A percentile compares a stretch with the other conserved stretches of the same genome.
Evolutionary conservation across 1,284 basidiomycete species (phyloP).

Genomic region (Cryptococcus deneoformans): DNA sequence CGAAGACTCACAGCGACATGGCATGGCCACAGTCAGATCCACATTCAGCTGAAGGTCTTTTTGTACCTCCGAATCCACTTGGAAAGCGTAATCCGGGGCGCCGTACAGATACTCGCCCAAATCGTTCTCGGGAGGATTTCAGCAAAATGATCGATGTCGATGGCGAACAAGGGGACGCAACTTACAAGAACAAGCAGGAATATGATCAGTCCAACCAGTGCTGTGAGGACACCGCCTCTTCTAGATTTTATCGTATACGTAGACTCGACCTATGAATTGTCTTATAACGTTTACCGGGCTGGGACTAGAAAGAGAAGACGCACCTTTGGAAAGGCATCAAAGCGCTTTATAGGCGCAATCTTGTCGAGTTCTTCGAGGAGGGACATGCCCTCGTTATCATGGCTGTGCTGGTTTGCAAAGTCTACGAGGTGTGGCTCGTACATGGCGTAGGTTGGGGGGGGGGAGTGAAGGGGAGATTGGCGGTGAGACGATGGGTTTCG

Average conservation of each 20-base stretch:
- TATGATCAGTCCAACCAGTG: constrained; percentile 70
- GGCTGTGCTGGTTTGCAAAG: constrained; percentile 16
- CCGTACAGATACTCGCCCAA: constrained; percentile 88
- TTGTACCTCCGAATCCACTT: constrained; percentile 64
- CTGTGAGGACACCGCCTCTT: constrained; percentile 81
- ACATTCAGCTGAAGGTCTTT: constrained; percentile 78
- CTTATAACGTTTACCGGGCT: not conserved
- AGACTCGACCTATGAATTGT: constrained; percentile 58
- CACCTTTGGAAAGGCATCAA: constrained; percentile 74
- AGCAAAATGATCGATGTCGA: not conserved
- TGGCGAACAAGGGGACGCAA: not conserved
- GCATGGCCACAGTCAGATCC: constrained; percentile 88
- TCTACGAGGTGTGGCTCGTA: constrained; percentile 37
- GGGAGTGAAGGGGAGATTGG: too few relatives aligned
- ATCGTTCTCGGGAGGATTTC: constrained; percentile 62
- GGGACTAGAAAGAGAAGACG: not conserved
- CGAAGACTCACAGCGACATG: constrained; percentile 72
- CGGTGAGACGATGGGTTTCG: too few relatives aligned
- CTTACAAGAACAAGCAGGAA: constrained; percentile 47
- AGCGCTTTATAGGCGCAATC: constrained; percentile 48
- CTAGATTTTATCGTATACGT: constrained; percentile 84
- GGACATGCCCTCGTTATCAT: constrained; percentile 20
- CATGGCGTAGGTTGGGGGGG: constrained; percentile 12
- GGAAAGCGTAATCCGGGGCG: constrained; percentile 82
- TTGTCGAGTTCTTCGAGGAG: constrained; percentile 49